Evolutionary conservation across 768 basidiomycete species (phyloP).

Genomic region (Lactarius sanguifluus): DNA sequence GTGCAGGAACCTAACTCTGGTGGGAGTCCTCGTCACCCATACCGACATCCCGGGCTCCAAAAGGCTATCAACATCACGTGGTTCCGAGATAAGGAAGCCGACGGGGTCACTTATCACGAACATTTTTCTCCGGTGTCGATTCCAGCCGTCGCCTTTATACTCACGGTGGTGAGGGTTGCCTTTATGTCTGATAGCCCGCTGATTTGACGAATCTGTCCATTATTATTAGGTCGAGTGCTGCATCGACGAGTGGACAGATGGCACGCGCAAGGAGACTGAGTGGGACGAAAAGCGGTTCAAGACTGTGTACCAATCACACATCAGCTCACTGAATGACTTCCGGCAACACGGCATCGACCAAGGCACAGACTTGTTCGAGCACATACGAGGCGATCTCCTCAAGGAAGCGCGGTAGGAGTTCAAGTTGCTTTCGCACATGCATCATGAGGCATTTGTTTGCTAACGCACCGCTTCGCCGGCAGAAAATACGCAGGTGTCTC

Average conservation of each 20-base stretch:
- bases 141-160: too few relatives aligned
- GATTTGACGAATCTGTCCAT: background rate
- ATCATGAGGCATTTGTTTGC: background rate
- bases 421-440: background rate
- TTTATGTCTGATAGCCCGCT: too few relatives aligned
- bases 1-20: too few relatives aligned
- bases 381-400: constrained; percentile 11
- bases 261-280: background rate
- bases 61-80: too few relatives aligned
- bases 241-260: constrained; percentile 18
- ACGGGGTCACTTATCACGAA: too few relatives aligned
- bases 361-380: background rate
- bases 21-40: too few relatives aligned
- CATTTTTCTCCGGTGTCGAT: too few relatives aligned
- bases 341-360: background rate
- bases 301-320: constrained; percentile 4
- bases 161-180: too few relatives aligned
- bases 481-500: constrained; percentile 5
- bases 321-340: constrained; percentile 5
- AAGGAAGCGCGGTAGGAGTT: constrained; percentile 6
- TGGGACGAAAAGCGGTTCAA: constrained; percentile 1
- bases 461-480: background rate
- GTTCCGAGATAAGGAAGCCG: too few relatives aligned
- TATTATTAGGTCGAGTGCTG: constrained; percentile 15
- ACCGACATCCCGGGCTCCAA: too few relatives aligned